A percentile compares a stretch with the other conserved stretches of the same genome.
phyloP scores from a whole-genome alignment of 208 protist species.

The Leptomonas seymouri region DNA sequence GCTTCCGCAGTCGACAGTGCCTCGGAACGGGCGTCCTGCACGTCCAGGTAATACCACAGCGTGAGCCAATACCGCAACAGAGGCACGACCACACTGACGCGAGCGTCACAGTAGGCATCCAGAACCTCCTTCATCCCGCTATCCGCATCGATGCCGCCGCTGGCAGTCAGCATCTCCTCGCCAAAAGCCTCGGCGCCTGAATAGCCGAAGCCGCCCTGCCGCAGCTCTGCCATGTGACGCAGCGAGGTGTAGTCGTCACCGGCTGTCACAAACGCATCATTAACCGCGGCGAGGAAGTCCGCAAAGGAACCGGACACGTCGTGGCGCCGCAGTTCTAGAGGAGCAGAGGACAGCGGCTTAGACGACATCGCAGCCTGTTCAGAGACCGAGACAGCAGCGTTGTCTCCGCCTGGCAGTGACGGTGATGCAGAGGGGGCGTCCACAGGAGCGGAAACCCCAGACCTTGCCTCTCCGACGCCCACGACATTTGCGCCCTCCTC shows the following conservation, averaged over 20 bases:
- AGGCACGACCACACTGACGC: conserved; percentile 67
- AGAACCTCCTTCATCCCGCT: conserved; percentile 56
- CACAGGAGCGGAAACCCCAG: background rate
- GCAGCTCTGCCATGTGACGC: conserved; percentile 76
- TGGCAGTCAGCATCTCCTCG: conserved; percentile 33
- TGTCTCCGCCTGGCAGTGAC: background rate
- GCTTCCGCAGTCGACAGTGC: conserved; percentile 6
- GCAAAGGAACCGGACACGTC: conserved; percentile 36
- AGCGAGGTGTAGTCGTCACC: conserved; percentile 53
- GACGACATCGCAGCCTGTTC: too few species aligned
- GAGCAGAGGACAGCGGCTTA: background rate
- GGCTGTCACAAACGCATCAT: conserved; percentile 53
- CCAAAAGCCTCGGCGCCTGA: conserved; percentile 44
- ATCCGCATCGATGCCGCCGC: conserved; percentile 36
- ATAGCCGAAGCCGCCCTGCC: conserved; percentile 42
- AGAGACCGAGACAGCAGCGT: too few species aligned
- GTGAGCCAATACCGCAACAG: conserved; percentile 69
- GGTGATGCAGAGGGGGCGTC: background rate
- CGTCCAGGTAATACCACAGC: conserved; percentile 38
- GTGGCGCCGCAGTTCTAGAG: conserved; percentile 18
- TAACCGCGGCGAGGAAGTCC: conserved; percentile 45
- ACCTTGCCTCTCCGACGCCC: background rate
- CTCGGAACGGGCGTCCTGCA: conserved; percentile 18
- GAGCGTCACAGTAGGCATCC: conserved; percentile 63
- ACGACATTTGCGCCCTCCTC: background rate